Evolutionary conservation across 2,329 filamentous ascomycete species (phyloP), one percentile per base, ranked within the genome.

Genomic region (Nemania diffusa): DNA sequence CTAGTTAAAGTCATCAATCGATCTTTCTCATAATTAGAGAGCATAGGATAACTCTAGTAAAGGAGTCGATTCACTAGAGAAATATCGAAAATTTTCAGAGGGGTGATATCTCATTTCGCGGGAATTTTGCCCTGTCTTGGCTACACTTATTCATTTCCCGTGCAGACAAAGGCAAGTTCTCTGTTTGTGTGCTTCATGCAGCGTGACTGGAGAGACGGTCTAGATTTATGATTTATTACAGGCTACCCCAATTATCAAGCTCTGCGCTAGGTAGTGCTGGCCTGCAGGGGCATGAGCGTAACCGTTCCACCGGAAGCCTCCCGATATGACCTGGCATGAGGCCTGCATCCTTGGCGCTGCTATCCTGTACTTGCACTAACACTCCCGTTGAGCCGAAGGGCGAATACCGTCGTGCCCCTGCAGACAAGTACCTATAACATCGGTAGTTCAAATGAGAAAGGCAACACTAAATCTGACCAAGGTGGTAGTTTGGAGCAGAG

Each of bases 61-160:
- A n/a, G n/a, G n/a, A n/a, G n/a, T n/a, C n/a, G n/a, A n/a, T n/a
- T n/a, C n/a, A n/a, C n/a, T n/a, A n/a, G n/a, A n/a, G n/a, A n/a
- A n/a, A n/a, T n/a, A n/a, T n/a, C n/a, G 29, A 32, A 32, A 27
- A 58, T 37, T 34, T 53, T 22, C 22, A 27, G 29, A 37, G 46
- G 17, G 24, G 50, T 29, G 24, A 52, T 2, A 48, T 27, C 7
- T 20, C 17, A 46, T 32, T 26, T 34, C 5, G 11, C 13, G 11
- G 22, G 15, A 8, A 15, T 51, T 13, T 34, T 56, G 37, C 44
- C 15, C 15, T n/a, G 9, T 55, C 50, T 53, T 63, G 48, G 59
- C 50, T 58, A 8, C 32, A 17, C 34, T 63, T 63, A n/a, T 44
- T 44, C 53, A 67, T 67, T 63, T 67, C 64, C 58, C 22, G 5